These are phyloP conservation scores for Solidago caesia DNA, from an alignment of 129 eudicot genomes.

Conservation along the genomic window DNA sequence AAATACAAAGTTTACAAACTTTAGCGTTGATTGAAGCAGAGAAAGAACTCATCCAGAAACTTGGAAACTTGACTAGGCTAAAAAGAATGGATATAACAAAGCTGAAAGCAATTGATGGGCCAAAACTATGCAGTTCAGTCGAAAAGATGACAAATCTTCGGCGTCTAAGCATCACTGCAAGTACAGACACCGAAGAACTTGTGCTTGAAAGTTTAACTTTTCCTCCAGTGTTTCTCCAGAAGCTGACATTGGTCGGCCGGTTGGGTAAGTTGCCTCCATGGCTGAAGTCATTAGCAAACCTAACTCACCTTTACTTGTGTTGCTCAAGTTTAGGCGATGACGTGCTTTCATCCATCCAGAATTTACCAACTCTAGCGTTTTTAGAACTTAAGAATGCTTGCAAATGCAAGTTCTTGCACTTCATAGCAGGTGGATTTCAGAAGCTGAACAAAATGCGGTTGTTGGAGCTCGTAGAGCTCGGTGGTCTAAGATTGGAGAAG, in stretches of 20 bases:
- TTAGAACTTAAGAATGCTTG: slow-evolving; percentile 50
- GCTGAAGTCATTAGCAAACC: slow-evolving; percentile 40
- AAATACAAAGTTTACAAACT: slow-evolving; percentile 41
- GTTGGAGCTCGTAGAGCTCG: slow-evolving; percentile 38
- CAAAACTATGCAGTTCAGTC: slow-evolving; percentile 40
- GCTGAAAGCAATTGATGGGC: slow-evolving; percentile 34
- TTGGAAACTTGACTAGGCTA: slow-evolving; percentile 44
- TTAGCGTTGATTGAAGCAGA: slow-evolving; percentile 49
- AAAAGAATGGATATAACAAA: slow-evolving; percentile 55
- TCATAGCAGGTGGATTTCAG: slow-evolving; percentile 37
- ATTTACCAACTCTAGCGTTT: slow-evolving; percentile 39
- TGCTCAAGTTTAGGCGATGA: slow-evolving; percentile 40
- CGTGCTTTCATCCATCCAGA: slow-evolving; percentile 33
- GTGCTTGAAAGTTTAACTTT: slow-evolving; percentile 32
- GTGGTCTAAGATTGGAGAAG: slow-evolving; percentile 38
- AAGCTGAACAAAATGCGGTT: slow-evolving; percentile 47
- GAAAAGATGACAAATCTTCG: slow-evolving; percentile 47
- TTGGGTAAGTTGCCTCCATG: slow-evolving; percentile 48
- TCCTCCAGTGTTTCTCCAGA: slow-evolving; percentile 58
- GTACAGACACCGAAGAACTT: slow-evolving; percentile 40
- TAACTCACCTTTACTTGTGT: slow-evolving; percentile 50
- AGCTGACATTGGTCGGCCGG: slow-evolving; percentile 45
- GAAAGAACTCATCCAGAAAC: slow-evolving; percentile 40
- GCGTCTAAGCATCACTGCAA: slow-evolving; percentile 35
- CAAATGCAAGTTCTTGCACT: slow-evolving; percentile 35